Conservation (phyloP, 441 rosid genomes). For the Populus hybrid region DNA sequence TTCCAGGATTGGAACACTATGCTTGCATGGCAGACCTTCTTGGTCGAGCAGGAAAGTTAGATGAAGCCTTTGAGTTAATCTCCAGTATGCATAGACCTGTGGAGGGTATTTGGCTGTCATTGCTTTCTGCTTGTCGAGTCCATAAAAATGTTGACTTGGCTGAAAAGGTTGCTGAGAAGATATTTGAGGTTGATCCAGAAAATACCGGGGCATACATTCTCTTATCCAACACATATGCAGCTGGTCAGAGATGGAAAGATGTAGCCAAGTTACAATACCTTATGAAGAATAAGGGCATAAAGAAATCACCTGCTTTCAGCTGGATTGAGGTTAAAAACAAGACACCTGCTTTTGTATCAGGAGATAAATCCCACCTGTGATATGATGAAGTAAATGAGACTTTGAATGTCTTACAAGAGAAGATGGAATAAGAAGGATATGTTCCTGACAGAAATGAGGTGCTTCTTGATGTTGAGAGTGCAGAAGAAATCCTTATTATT, state of each 20-base stretch:
- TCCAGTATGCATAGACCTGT: slow-evolving; percentile 51
- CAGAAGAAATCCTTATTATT: slow-evolving; percentile 53
- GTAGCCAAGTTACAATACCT: slow-evolving; percentile 42
- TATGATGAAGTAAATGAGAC: slow-evolving; percentile 44
- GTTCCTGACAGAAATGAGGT: slow-evolving; percentile 60
- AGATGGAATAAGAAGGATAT: slow-evolving; percentile 75
- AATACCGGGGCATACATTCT: slow-evolving; percentile 60
- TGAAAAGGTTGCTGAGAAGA: slow-evolving; percentile 51
- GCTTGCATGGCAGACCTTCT: slow-evolving; percentile 60
- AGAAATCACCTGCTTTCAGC: slow-evolving; percentile 50
- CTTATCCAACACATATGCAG: slow-evolving; percentile 58
- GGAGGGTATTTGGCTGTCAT: slow-evolving; percentile 62
- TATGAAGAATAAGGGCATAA: slow-evolving; percentile 48
- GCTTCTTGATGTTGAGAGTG: slow-evolving; percentile 63
- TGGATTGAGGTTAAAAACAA: slow-evolving; percentile 57
- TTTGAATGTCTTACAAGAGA: slow-evolving; percentile 42
- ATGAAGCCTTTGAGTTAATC: slow-evolving; percentile 53
- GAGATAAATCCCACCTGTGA: slow-evolving; percentile 65
- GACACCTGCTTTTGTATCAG: slow-evolving; percentile 62
- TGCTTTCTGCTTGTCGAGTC: slow-evolving; percentile 66
- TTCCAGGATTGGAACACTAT: slow-evolving; percentile 63
- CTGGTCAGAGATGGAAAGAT: slow-evolving; percentile 55
- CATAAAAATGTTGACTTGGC: slow-evolving; percentile 54
- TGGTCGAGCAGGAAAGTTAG: slow-evolving; percentile 56
- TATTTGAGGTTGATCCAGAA: slow-evolving; percentile 62